Conservation (phyloP, 1,284 basidiomycete genomes). For the Papiliotrema terrestris region DNA sequence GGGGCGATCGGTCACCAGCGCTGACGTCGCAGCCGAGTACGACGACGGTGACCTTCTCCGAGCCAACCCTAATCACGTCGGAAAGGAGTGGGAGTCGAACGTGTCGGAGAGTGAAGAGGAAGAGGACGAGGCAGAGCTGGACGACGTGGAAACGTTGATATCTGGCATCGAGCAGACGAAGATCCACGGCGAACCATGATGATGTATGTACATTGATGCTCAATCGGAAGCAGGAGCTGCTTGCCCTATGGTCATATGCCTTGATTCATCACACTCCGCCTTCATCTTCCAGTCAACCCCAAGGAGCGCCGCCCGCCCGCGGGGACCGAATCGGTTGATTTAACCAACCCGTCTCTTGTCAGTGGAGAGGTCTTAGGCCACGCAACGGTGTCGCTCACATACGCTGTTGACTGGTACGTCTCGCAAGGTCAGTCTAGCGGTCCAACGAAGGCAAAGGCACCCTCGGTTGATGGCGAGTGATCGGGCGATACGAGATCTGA, state of each 20-base stretch:
- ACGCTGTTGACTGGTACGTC: too few relatives aligned
- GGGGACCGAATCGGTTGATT: too few relatives aligned
- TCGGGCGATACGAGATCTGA: too few relatives aligned
- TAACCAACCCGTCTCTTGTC: too few relatives aligned
- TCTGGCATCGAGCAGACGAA: conserved; percentile 21
- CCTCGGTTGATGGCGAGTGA: too few relatives aligned
- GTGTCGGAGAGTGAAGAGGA: conserved; percentile 17
- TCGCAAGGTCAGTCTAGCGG: too few relatives aligned
- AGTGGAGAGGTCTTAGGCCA: too few relatives aligned
- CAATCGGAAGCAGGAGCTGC: too few relatives aligned
- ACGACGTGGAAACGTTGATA: conserved; percentile 39
- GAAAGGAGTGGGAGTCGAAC: conserved; percentile 31
- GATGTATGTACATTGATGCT: neutral
- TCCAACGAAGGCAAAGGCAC: too few relatives aligned
- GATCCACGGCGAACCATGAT: neutral
- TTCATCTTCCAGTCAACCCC: conserved; percentile 2
- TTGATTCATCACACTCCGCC: too few relatives aligned
- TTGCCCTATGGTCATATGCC: too few relatives aligned
- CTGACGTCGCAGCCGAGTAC: conserved; percentile 26
- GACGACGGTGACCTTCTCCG: conserved; percentile 55
- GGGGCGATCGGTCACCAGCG: neutral
- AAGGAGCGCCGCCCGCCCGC: too few relatives aligned
- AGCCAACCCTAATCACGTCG: conserved; percentile 59
- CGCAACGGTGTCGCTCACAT: neutral
- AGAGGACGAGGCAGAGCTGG: conserved; percentile 28